phyloP scores from a whole-genome alignment of 305 asterid genomes.

The Plantago coronopus region DNA sequence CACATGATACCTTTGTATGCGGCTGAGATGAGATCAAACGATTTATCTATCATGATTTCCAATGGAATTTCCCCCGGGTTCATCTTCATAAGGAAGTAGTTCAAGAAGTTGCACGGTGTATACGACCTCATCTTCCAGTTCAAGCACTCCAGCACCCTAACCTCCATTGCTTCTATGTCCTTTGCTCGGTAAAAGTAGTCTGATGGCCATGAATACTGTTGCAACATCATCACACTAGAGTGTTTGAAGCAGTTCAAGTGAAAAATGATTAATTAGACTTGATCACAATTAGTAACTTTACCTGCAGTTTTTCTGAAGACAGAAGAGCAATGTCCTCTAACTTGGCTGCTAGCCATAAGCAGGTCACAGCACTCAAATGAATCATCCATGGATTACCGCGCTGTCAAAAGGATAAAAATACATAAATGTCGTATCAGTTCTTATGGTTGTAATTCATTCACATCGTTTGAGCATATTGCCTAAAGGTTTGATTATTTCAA shows the following conservation, averaged over 20 bases:
- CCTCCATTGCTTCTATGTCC: conserved; percentile 65
- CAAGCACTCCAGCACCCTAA: conserved; percentile 44
- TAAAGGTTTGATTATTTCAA: no score
- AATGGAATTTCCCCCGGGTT: conserved; percentile 32
- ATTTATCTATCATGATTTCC: conserved; percentile 29
- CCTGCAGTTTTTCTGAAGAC: conserved; percentile 55
- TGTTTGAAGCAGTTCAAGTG: no score
- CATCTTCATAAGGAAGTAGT: conserved; percentile 52
- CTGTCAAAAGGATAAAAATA: conserved; percentile 30
- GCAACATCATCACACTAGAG: no score
- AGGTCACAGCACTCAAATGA: conserved; percentile 64
- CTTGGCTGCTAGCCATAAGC: conserved; percentile 76
- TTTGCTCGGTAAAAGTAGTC: conserved; percentile 46
- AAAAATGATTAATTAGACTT: neutral
- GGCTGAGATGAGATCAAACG: conserved; percentile 46
- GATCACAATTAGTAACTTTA: neutral
- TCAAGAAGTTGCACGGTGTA: conserved; percentile 61
- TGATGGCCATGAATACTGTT: conserved; percentile 46
- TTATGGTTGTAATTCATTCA: no score
- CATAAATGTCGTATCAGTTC: neutral
- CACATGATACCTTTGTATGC: conserved; percentile 57
- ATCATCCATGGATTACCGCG: conserved; percentile 46
- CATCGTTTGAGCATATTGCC: no score
- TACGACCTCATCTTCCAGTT: conserved; percentile 61
- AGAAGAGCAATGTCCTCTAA: conserved; percentile 66